Evolutionary conservation across 768 basidiomycete species (phyloP).

Genomic region (Tricholomella constricta): DNA sequence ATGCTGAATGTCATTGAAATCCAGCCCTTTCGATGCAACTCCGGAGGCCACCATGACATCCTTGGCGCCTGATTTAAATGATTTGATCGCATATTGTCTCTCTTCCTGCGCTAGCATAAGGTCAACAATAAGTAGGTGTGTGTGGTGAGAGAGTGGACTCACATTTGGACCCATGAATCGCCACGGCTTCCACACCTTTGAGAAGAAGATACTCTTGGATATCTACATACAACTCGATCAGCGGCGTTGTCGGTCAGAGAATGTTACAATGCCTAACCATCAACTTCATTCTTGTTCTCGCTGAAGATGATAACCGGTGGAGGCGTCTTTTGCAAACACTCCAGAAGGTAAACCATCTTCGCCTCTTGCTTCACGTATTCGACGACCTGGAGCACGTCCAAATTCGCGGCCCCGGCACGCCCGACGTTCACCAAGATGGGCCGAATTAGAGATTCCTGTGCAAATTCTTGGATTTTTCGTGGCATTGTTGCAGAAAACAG

Average conservation of each 20-base stretch:
- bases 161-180: conserved; percentile 98
- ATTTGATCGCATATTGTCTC: conserved; percentile 97
- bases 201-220: conserved; percentile 97
- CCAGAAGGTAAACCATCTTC: conserved; percentile 98
- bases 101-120: conserved; percentile 84
- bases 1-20: conserved; percentile 98
- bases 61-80: conserved; percentile 96
- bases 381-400: conserved; percentile 95
- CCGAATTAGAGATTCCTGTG: conserved; percentile 91
- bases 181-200: conserved; percentile 97
- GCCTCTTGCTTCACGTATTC: conserved; percentile 99
- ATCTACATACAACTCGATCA: conserved; percentile 51
- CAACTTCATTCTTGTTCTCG: conserved; percentile 99
- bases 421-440: conserved; percentile 97
- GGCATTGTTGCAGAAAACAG: conserved; percentile 99
- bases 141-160: conserved; percentile 22
- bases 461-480: conserved; percentile 97
- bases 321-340: conserved; percentile 97
- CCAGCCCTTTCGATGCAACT: conserved; percentile 96
- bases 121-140: conserved; percentile 1
- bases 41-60: conserved; percentile 99
- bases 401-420: conserved; percentile 94
- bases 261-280: conserved; percentile 56
- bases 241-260: neutral
- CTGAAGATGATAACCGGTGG: conserved; percentile 98